These are phyloP conservation scores for Aspergillus sp. DNA, from an alignment of 2,329 filamentous ascomycete genomes.

Conservation along the genomic window DNA sequence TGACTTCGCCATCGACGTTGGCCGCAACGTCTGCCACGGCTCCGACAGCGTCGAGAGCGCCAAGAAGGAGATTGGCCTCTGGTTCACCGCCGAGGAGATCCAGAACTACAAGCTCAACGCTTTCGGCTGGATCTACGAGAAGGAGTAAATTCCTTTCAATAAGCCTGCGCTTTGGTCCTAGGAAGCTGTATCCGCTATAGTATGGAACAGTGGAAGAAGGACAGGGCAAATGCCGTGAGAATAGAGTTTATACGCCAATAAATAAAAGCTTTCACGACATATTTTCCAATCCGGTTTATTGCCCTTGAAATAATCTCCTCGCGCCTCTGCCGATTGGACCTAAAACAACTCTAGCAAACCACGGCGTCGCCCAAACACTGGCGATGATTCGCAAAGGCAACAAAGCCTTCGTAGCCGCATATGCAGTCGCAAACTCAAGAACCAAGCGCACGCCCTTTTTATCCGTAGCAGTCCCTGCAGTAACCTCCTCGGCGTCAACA, in stretches of 20 bases:
- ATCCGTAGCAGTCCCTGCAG: slow-evolving; percentile 27
- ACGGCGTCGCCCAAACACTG: slow-evolving; percentile 88
- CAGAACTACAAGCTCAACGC: slow-evolving; percentile 79
- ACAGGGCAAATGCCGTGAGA: not conserved
- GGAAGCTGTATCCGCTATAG: slow-evolving; percentile 11
- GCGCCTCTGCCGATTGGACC: slow-evolving; percentile 46
- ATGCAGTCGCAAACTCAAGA: slow-evolving; percentile 78
- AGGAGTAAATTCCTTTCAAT: slow-evolving; percentile 50
- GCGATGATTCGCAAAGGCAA: slow-evolving; percentile 72
- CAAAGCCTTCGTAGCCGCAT: slow-evolving; percentile 83
- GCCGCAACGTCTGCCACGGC: slow-evolving; percentile 99
- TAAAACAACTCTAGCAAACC: slow-evolving; percentile 74
- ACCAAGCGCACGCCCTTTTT: slow-evolving; percentile 54
- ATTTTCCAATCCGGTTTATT: slow-evolving; percentile 11
- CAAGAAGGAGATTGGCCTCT: slow-evolving; percentile 99
- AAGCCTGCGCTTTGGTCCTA: slow-evolving; percentile 15
- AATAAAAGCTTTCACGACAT: slow-evolving; percentile 2
- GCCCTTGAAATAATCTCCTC: slow-evolving; percentile 39
- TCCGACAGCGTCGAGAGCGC: slow-evolving; percentile 98
- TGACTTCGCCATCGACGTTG: slow-evolving; percentile 83
- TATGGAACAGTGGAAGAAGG: not conserved
- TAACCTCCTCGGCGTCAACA: slow-evolving; percentile 37
- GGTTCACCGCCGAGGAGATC: slow-evolving; percentile 91
- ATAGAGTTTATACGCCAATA: slow-evolving; percentile 9
- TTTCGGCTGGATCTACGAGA: slow-evolving; percentile 98